Percentiles rank a stretch among this genome's conserved stretches.
Conservation (phyloP, 331 rosid genomes). For the Telfairia occidentalis region DNA sequence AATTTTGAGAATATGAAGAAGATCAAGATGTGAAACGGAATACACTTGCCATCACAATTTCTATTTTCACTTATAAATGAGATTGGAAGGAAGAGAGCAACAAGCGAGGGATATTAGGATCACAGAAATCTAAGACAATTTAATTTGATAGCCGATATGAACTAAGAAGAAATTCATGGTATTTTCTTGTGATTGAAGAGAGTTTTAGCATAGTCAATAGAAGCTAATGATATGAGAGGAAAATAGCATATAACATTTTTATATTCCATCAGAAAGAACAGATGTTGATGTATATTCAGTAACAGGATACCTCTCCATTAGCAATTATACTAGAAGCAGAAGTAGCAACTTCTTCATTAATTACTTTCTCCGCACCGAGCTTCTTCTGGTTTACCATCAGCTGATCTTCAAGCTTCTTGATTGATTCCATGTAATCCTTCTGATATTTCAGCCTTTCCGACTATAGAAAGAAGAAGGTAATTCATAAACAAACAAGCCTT, state of each 20-base stretch:
- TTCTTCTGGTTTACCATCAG: slow-evolving; percentile 43
- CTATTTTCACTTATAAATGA: neutral
- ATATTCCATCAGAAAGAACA: neutral
- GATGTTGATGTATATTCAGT: neutral
- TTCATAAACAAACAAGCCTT: neutral
- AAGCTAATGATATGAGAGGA: neutral
- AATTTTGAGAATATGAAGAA: no score
- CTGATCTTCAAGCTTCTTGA: slow-evolving; percentile 88
- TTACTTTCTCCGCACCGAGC: slow-evolving; percentile 30
- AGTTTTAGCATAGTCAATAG: neutral
- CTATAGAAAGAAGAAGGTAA: slow-evolving; percentile 29
- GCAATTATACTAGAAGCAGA: slow-evolving; percentile 17
- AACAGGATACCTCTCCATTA: slow-evolving; percentile 34
- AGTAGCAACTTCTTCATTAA: slow-evolving; percentile 16
- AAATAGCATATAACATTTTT: neutral
- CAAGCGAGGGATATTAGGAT: neutral
- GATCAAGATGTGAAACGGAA: neutral
- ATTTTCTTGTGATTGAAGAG: neutral
- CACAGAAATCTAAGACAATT: neutral
- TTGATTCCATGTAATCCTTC: slow-evolving; percentile 78
- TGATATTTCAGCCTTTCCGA: slow-evolving; percentile 77
- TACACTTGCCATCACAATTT: neutral
- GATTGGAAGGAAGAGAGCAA: neutral
- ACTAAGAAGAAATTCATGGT: neutral
- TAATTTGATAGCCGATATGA: neutral